phyloP scores from a whole-genome alignment of 2,329 filamentous ascomycete genomes.

The Cryphonectria parasitica region DNA sequence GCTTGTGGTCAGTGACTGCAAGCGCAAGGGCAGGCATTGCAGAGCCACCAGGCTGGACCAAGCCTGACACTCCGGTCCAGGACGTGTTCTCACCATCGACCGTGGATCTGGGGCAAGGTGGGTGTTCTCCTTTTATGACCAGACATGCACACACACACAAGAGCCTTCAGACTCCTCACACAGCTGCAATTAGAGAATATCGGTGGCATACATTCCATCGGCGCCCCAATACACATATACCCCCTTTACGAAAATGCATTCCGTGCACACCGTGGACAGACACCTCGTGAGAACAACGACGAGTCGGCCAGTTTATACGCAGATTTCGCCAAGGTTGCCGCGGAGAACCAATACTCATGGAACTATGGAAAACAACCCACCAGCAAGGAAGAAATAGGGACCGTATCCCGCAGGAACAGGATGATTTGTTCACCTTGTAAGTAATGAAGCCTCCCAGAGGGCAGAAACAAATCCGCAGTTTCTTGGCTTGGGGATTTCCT shows the following conservation, averaged over 20 bases:
- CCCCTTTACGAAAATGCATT: slow-evolving; percentile 69
- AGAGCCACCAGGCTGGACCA: slow-evolving; percentile 64
- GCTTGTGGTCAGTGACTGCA: slow-evolving; percentile 34
- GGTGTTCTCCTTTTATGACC: slow-evolving; percentile 36
- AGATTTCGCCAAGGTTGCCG: slow-evolving; percentile 61
- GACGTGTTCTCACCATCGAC: slow-evolving; percentile 43
- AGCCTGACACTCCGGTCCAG: slow-evolving; percentile 39
- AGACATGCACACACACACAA: slow-evolving; percentile 37
- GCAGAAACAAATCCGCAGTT: background rate
- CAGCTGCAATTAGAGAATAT: slow-evolving; percentile 46
- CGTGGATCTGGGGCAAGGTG: slow-evolving; percentile 48
- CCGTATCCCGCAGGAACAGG: slow-evolving; percentile 59
- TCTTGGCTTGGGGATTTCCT: background rate
- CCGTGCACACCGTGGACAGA: slow-evolving; percentile 59
- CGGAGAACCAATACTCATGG: slow-evolving; percentile 60
- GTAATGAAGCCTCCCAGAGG: slow-evolving; percentile 32
- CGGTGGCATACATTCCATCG: slow-evolving; percentile 60
- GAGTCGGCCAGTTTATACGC: slow-evolving; percentile 66
- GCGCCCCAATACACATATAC: slow-evolving; percentile 68
- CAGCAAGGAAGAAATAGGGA: slow-evolving; percentile 56
- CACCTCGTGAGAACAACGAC: slow-evolving; percentile 56
- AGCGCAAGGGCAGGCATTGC: slow-evolving; percentile 39
- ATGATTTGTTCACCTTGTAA: slow-evolving; percentile 72
- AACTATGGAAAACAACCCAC: slow-evolving; percentile 51
- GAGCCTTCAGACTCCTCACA: slow-evolving; percentile 25